Evolutionary conservation across 1,139 yeast genomes (phyloP), one percentile per base, ranked within the genome.

Genomic region (Lodderomyces elongisporus): DNA sequence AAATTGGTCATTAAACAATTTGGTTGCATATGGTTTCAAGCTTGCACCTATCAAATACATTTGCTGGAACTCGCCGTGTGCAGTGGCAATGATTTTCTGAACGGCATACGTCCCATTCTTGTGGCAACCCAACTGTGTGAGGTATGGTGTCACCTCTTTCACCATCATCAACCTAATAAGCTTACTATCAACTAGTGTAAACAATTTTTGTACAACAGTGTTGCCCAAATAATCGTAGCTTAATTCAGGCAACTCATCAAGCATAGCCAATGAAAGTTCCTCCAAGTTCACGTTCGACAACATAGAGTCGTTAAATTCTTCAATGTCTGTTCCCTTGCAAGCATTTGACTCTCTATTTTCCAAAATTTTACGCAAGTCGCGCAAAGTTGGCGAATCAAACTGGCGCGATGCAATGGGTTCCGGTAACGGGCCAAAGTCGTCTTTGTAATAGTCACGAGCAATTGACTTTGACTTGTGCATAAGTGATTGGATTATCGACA

Each of bases 41-140:
- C 89, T 76, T 12, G 74, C 69, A 6, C 81, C 80, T 35, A 91
- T 84, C 35, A 80, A 55, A 47, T 69, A 62, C 58, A 76, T 80
- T 55, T 89, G 96, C 42, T 87, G 78, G 31, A 49, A 56, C 24
- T 74, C 74, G 1, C 81, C 66, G 6, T 85, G 80, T 39, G 68
- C 56, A 39, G 85, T 80, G 44, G 80, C 84, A 48, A 93, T 88
- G 54, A 91, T 82, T 58, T 91, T 93, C 57, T 93, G 98, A 20
- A 95, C 94, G 2, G 97, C 97, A 98, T 98, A 91, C 3, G 99
- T 91, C 42, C 99, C 99, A 56, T 93, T 91, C 53, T 91, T 91
- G 62, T 91, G 99, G 37, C 87, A 82, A 48, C 97, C 93, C 66
- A 91, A 81, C 49, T 88, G 94, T 1, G 96, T 85, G 44, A 93